Evolutionary conservation across 371 early-diverging fungal genomes (phyloP).

Genomic region (Actinomucor elegans): DNA sequence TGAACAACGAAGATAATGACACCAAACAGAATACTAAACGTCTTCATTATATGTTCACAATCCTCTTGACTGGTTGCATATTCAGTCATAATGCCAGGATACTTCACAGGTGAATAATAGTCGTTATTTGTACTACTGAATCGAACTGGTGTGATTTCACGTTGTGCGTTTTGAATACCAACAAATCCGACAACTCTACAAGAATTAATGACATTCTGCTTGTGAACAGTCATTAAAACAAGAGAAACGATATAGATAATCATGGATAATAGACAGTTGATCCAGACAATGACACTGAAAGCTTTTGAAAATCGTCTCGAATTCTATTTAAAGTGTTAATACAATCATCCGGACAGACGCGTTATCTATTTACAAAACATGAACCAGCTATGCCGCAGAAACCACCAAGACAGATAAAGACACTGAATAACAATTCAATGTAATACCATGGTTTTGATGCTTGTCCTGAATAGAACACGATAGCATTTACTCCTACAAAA

Average conservation of each 20-base stretch:
- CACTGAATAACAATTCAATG: constrained; percentile 20
- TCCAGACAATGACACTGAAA: constrained; percentile 30
- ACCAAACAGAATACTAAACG: constrained; percentile 17
- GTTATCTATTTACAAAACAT: constrained; percentile 14
- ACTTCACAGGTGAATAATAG: constrained; percentile 25
- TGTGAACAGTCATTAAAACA: constrained; percentile 14
- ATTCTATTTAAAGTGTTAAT: constrained; percentile 3
- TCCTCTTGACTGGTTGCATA: constrained; percentile 9
- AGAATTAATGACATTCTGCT: constrained; percentile 14
- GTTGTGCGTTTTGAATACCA: constrained; percentile 19
- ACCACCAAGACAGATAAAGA: constrained; percentile 25
- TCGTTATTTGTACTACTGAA: neutral
- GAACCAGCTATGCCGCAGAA: constrained; percentile 26
- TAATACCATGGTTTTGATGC: constrained; percentile 23
- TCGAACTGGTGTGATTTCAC: constrained; percentile 7
- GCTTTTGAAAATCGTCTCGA: constrained; percentile 25
- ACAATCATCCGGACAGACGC: neutral
- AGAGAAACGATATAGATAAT: constrained; percentile 18
- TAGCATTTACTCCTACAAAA: constrained; percentile 29
- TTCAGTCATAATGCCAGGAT: constrained; percentile 26
- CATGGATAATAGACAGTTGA: constrained; percentile 16
- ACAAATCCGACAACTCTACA: constrained; percentile 28
- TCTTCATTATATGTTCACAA: constrained; percentile 9
- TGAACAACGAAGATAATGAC: constrained; percentile 15
- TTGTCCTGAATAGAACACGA: constrained; percentile 27